Base-by-base conservation (phyloP, 2,329 filamentous ascomycete species). In the Neonectria neomacrospora region DNA sequence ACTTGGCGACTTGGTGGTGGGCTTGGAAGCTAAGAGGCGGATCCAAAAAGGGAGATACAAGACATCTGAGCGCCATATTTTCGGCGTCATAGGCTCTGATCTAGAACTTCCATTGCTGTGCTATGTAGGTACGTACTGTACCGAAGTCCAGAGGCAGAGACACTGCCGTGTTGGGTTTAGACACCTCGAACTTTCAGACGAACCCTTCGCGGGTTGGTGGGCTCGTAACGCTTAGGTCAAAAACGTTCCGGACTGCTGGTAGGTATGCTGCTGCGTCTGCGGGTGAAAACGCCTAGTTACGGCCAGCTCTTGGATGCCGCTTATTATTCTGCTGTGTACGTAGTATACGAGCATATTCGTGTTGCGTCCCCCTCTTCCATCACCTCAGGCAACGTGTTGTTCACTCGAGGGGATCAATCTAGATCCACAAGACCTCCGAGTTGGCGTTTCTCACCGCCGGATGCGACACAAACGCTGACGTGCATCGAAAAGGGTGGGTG, bases 391-490 rank as follows among this genome's bases (percentile, higher is more conserved):
- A 55, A 23, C 50, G 45, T 61, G 45, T 26, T 54, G 54, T 57
- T 28, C 50, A 28, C 18, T 53, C 28, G 20, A 44, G 53, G 59
- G 52, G 44, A 63, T 23, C 41, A 53, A 45, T 60, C 51, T 52
- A 45, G 52, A 58, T 54, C 59, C 45, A 50, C 55, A 28, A 54
- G 48, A 28, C 47, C 28, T 60, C 32, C 26, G 61, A 54, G 42
- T 16, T 53, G 50, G 54, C 48, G n/a, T 54, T 54, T 56, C 61
- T 73, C 70, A 72, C 70, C 70, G 70, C 70, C 67, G 64, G 66
- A 64, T 62, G 54, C 16, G 16, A 61, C 6, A 28, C 32, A 20
- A 26, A 51, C 30, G 57, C 50, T 26, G 61, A 64, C 66, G 70
- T 48, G 65, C 63, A 70, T 60, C 42, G n/a, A 34, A 65, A 58